Evolutionary conservation across 2,329 filamentous ascomycete genomes (phyloP).

Genomic region (Fusarium nanum): DNA sequence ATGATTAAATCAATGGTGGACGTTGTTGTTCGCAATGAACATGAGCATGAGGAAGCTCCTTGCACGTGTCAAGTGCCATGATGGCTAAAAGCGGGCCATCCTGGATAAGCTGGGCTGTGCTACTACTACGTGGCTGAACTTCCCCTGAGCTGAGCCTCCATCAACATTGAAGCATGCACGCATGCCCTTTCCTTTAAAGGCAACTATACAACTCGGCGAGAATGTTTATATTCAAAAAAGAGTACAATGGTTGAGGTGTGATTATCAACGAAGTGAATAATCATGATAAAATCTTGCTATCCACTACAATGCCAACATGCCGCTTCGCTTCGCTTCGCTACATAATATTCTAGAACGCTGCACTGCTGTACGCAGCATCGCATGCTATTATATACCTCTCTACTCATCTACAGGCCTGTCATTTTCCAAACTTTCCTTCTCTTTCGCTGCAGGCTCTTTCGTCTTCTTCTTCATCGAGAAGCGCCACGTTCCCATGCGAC

Average conservation of each 20-base stretch:
- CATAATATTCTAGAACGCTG: constrained; percentile 1
- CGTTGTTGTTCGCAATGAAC: constrained; percentile 3
- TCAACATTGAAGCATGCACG: not conserved
- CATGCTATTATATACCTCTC: constrained; percentile 10
- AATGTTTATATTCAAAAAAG: not conserved
- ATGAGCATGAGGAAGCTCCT: constrained; percentile 38
- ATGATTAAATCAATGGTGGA: not conserved
- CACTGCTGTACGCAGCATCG: not conserved
- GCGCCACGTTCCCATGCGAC: constrained; percentile 64
- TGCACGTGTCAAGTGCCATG: constrained; percentile 48
- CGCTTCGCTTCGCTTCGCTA: constrained; percentile 9
- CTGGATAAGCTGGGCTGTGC: constrained; percentile 17
- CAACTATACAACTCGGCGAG: not conserved
- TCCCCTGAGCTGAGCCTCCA: constrained; percentile 27
- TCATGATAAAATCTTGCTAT: constrained; percentile 25
- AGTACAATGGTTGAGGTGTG: constrained; percentile 11
- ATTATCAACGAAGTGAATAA: constrained; percentile 23
- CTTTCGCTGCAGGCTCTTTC: constrained; percentile 56
- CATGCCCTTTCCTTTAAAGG: not conserved
- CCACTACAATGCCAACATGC: constrained; percentile 17
- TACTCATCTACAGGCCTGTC: constrained; percentile 54
- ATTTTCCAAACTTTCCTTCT: constrained; percentile 66
- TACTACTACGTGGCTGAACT: constrained; percentile 36
- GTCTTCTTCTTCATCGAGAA: constrained; percentile 72
- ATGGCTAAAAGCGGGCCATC: constrained; percentile 44